Evolutionary conservation across 1,284 basidiomycete species (phyloP).

Genomic region (Rhodotorula mucilaginosa): DNA sequence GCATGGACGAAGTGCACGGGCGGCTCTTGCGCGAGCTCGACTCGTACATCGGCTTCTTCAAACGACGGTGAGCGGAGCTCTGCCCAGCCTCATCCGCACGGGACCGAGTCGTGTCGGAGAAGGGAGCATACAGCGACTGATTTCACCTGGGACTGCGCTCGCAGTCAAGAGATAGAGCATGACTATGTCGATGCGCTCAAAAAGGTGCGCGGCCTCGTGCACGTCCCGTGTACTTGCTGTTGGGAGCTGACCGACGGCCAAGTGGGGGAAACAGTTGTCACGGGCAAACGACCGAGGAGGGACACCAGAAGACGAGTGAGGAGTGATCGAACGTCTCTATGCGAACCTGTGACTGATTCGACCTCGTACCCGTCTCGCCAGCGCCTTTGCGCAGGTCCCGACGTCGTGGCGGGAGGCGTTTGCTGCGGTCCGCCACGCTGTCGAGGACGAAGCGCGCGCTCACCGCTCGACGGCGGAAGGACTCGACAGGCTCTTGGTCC

Average conservation of each 20-base stretch:
- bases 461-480: conserved; percentile 19
- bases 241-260: not conserved
- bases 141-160: not conserved
- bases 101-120: no score
- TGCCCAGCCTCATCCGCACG: not conserved
- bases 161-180: conserved; percentile 35
- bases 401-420: conserved; percentile 27
- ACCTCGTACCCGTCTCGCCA: not conserved
- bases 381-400: conserved; percentile 9
- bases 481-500: conserved; percentile 11
- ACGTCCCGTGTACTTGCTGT: no score
- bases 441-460: conserved; percentile 26
- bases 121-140: not conserved
- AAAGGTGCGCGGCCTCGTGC: conserved; percentile 21
- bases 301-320: conserved; percentile 10
- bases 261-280: not conserved
- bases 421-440: conserved; percentile 1
- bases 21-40: conserved; percentile 24
- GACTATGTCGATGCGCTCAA: conserved; percentile 30
- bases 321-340: fast-evolving
- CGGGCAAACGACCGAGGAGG: not conserved
- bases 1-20: conserved; percentile 25
- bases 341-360: no score
- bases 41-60: conserved; percentile 28
- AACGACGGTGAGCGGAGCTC: conserved; percentile 12